Conservation (phyloP, 2,329 filamentous ascomycete species). For the Zasmidium angulare region DNA sequence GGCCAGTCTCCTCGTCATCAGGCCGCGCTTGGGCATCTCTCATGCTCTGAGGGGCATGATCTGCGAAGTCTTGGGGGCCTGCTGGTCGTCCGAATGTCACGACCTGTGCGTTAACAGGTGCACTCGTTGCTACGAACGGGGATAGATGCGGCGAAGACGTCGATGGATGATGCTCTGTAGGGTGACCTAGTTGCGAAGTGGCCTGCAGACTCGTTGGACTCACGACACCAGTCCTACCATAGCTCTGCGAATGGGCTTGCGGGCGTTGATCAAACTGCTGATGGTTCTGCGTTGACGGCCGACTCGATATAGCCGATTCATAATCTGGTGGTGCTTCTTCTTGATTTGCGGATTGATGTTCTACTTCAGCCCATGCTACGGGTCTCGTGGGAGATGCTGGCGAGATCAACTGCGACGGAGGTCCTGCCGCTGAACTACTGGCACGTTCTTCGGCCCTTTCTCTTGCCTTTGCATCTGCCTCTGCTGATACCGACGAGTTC, state of each 20-base stretch:
- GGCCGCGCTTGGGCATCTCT: conserved; percentile 10
- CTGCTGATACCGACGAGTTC: conserved; percentile 13
- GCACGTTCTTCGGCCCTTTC: conserved; percentile 18
- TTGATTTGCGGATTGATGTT: conserved; percentile 12
- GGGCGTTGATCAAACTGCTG: neutral
- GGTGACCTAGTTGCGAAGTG: no score
- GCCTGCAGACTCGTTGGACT: neutral
- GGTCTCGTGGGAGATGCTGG: conserved; percentile 12
- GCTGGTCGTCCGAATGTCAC: neutral
- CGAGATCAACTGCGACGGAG: conserved; percentile 18
- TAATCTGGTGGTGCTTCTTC: conserved; percentile 30
- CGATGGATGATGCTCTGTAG: no score
- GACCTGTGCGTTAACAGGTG: neutral
- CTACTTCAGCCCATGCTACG: conserved; percentile 16
- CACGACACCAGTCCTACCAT: conserved; percentile 1
- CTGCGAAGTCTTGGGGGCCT: neutral
- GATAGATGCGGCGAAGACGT: no score
- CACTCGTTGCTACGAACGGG: neutral
- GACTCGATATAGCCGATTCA: conserved; percentile 22
- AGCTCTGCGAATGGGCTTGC: neutral
- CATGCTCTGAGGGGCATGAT: conserved; percentile 18
- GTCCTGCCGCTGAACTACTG: conserved; percentile 4
- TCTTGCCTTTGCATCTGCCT: conserved; percentile 20
- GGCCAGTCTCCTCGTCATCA: conserved; percentile 17
- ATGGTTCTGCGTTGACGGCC: conserved; percentile 2